These are phyloP conservation scores for Xanthoconium purpureum DNA, from an alignment of 768 basidiomycete genomes.

Conservation along the genomic window DNA sequence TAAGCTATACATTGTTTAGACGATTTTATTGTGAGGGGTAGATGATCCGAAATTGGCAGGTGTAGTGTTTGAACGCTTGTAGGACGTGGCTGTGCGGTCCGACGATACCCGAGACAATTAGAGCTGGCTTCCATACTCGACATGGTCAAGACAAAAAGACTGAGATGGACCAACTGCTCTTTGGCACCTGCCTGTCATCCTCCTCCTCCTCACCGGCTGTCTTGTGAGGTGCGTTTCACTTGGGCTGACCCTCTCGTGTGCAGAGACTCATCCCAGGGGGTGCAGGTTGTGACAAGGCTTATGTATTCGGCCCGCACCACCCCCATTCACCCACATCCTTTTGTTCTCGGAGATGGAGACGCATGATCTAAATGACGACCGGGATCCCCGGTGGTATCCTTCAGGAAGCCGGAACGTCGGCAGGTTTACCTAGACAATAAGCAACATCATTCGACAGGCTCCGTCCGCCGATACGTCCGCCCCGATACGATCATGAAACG, in stretches of 20 bases:
- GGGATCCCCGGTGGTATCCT: background rate
- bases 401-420: background rate
- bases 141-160: conserved; percentile 17
- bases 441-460: background rate
- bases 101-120: conserved; percentile 21
- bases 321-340: conserved; percentile 1
- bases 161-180: background rate
- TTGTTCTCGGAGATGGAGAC: conserved; percentile 21
- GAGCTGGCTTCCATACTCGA: background rate
- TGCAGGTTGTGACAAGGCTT: background rate
- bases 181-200: background rate
- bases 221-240: background rate
- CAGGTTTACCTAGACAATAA: conserved; percentile 20
- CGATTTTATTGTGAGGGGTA: background rate
- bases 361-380: conserved; percentile 3
- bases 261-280: background rate
- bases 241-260: background rate
- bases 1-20: background rate
- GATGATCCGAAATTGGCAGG: conserved; percentile 19
- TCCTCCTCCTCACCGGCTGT: background rate
- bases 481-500: background rate
- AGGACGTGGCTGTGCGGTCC: conserved; percentile 18
- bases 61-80: conserved; percentile 14
- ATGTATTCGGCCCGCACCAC: background rate
- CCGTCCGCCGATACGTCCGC: conserved; percentile 6